Conservation (phyloP, 2,329 filamentous ascomycete species). For the Colletotrichum melonis region DNA sequence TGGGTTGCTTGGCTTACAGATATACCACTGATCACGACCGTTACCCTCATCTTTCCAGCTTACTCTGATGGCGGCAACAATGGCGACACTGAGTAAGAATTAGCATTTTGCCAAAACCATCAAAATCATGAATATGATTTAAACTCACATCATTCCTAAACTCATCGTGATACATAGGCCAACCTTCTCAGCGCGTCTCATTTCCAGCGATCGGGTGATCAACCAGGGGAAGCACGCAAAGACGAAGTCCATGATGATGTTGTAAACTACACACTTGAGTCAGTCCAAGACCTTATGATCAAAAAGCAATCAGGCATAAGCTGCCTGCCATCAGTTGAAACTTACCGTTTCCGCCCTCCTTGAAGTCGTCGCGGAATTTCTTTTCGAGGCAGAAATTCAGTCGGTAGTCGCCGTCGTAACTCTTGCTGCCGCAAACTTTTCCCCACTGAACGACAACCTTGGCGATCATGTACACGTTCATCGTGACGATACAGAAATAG, state of each 20-base stretch:
- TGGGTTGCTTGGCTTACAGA: conserved; percentile 46
- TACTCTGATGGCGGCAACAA: conserved; percentile 59
- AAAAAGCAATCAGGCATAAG: background rate
- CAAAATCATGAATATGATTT: background rate
- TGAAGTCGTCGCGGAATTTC: conserved; percentile 54
- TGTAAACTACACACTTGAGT: conserved; percentile 53
- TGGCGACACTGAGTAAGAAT: conserved; percentile 50
- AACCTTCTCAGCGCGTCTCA: conserved; percentile 44
- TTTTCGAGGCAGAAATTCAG: conserved; percentile 56
- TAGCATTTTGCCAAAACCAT: background rate
- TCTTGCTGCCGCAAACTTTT: conserved; percentile 53
- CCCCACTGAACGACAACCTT: conserved; percentile 63
- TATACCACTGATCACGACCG: conserved; percentile 56
- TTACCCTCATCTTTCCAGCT: conserved; percentile 62
- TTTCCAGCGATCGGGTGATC: conserved; percentile 43
- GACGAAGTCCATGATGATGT: conserved; percentile 53
- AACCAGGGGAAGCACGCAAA: conserved; percentile 46
- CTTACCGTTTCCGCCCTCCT: conserved; percentile 62
- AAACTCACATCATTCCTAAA: conserved; percentile 47
- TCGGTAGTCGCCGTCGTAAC: conserved; percentile 59
- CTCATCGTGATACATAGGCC: conserved; percentile 44
- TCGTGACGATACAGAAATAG: conserved; percentile 61
- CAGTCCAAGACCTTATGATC: background rate
- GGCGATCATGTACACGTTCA: conserved; percentile 59
- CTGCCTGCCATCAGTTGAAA: background rate